Evolutionary conservation across 352 stramenopile species (phyloP).

Genomic region (Globisporangium radiosum): DNA sequence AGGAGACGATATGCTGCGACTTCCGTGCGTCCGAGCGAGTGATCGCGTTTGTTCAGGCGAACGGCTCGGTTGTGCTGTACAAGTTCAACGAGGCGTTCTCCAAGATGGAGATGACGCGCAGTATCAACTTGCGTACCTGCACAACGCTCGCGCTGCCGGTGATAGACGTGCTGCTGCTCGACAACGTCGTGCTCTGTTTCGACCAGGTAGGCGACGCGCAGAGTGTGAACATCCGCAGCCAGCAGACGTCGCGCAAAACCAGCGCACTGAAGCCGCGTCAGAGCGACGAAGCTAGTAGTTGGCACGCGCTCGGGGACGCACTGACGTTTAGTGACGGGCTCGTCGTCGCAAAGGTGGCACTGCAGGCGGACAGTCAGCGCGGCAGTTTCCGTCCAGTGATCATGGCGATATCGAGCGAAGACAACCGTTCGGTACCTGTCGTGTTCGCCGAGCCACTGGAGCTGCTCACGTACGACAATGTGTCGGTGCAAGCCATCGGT

Average conservation of each 20-base stretch:
- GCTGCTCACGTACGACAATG: slow-evolving; percentile 7
- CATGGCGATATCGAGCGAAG: slow-evolving; percentile 19
- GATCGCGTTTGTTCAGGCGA: not conserved
- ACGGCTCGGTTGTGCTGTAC: slow-evolving; percentile 7
- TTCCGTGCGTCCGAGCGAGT: slow-evolving; percentile 1
- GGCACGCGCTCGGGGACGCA: slow-evolving; percentile 3
- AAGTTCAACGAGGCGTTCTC: slow-evolving; percentile 11
- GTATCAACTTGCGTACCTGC: slow-evolving; percentile 7
- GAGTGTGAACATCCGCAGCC: slow-evolving; percentile 34
- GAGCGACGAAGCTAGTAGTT: not conserved
- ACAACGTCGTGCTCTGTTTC: slow-evolving; percentile 17
- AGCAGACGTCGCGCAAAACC: slow-evolving; percentile 31
- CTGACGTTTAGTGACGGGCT: slow-evolving; percentile 21
- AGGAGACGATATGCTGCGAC: not conserved
- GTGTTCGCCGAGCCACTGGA: not conserved
- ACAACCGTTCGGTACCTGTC: slow-evolving; percentile 26
- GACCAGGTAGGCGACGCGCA: slow-evolving; percentile 25
- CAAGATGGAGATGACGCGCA: slow-evolving; percentile 9
- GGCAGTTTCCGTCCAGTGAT: slow-evolving; percentile 12
- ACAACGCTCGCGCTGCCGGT: slow-evolving; percentile 11
- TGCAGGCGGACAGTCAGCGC: slow-evolving; percentile 1
- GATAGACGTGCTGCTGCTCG: slow-evolving; percentile 8
- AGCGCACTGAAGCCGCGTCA: not conserved
- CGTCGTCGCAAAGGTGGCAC: slow-evolving; percentile 15
- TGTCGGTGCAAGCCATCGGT: slow-evolving; percentile 17